Evolutionary conservation across 345 rosid species (phyloP).

Genomic region (Citrus glauca): DNA sequence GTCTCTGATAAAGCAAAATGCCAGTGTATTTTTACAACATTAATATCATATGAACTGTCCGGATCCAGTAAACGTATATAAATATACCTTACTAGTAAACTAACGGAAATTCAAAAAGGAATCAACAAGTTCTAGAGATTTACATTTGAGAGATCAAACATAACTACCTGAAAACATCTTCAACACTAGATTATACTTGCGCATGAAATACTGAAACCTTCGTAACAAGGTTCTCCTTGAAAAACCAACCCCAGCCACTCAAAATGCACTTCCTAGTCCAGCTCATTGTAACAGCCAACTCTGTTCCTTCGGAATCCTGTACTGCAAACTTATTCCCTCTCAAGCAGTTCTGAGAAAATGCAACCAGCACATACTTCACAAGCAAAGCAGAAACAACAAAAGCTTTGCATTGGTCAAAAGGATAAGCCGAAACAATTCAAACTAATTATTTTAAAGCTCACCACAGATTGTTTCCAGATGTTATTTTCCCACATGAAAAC

Average conservation of each 20-base stretch:
- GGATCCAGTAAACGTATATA: too few species aligned
- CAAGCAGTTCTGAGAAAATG: neutral
- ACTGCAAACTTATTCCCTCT: neutral
- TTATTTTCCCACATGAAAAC: constrained; percentile 24
- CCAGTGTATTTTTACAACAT: neutral
- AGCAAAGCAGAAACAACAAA: neutral
- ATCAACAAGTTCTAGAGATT: neutral
- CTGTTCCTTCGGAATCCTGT: constrained; percentile 1
- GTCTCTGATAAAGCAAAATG: neutral
- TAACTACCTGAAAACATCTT: neutral
- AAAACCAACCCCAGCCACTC: constrained; percentile 21
- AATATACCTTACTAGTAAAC: too few species aligned
- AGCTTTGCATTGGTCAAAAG: neutral
- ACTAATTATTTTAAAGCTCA: neutral
- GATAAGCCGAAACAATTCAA: neutral
- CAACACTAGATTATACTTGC: neutral
- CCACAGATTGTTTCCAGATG: constrained; percentile 18
- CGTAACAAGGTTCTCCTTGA: neutral
- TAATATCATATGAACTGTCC: neutral
- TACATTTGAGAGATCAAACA: neutral
- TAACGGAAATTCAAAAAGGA: neutral
- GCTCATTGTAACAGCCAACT: neutral
- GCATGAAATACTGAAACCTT: constrained; percentile 4
- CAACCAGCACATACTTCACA: neutral
- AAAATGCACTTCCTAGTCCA: neutral